phyloP scores from a whole-genome alignment of 371 early-diverging fungal genomes.

The Lichtheimia hyalospora region DNA sequence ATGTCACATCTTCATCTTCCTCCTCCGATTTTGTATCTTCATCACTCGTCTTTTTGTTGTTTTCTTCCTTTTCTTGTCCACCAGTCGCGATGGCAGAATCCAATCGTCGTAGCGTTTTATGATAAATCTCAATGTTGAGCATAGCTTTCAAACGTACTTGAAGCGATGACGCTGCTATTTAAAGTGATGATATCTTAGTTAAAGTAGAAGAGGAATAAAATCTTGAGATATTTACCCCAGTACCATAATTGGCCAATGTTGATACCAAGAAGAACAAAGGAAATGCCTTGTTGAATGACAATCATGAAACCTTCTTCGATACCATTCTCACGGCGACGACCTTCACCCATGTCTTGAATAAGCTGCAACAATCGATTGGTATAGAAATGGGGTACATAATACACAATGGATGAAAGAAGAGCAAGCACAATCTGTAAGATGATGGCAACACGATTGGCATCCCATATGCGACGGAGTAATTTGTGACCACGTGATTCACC shows the following conservation, averaged over 20 bases:
- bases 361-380: slow-evolving; percentile 34
- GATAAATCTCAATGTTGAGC: slow-evolving; percentile 58
- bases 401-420: slow-evolving; percentile 22
- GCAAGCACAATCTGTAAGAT: slow-evolving; percentile 27
- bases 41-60: slow-evolving; percentile 4
- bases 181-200: neutral
- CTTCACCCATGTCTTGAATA: slow-evolving; percentile 29
- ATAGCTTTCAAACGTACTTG: slow-evolving; percentile 51
- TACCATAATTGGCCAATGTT: slow-evolving; percentile 52
- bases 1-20: slow-evolving; percentile 35
- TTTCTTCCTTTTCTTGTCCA: slow-evolving; percentile 12
- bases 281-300: slow-evolving; percentile 41
- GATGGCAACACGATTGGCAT: slow-evolving; percentile 25
- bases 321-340: slow-evolving; percentile 10
- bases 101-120: slow-evolving; percentile 55
- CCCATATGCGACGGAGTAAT: slow-evolving; percentile 27
- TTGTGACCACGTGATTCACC: slow-evolving; percentile 21
- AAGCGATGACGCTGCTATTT: slow-evolving; percentile 30
- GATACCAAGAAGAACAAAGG: slow-evolving; percentile 38
- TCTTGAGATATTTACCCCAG: slow-evolving; percentile 28
- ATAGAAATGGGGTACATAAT: slow-evolving; percentile 42
- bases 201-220: neutral
- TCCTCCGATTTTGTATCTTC: slow-evolving; percentile 24
- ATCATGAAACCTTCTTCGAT: slow-evolving; percentile 35
- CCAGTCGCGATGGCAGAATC: slow-evolving; percentile 32